Conservation (phyloP, 2,329 filamentous ascomycete species). For the Aspergillus sp. region DNA sequence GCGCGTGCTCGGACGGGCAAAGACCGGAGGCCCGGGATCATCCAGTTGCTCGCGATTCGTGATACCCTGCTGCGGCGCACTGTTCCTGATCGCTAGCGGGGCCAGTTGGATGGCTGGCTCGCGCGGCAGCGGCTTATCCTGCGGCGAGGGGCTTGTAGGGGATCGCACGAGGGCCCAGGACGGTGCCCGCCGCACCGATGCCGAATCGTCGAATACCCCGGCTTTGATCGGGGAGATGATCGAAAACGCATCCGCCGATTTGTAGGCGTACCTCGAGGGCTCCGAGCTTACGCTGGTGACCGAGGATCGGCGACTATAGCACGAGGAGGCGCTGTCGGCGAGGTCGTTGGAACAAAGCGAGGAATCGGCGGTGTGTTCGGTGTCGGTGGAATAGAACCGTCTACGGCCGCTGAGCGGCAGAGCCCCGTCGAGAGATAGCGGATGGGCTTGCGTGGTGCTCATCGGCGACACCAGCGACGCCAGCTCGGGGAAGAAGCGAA, state of each 20-base stretch:
- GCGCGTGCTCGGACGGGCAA: background rate
- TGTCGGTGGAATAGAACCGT: slow-evolving; percentile 1
- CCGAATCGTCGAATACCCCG: slow-evolving; percentile 36
- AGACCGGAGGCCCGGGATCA: background rate
- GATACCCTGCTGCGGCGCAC: background rate
- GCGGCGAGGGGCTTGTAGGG: slow-evolving; percentile 26
- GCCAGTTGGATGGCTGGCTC: slow-evolving; percentile 32
- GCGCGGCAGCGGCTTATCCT: slow-evolving; percentile 42
- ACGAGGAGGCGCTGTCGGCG: slow-evolving; percentile 32
- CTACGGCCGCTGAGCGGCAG: background rate
- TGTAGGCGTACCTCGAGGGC: slow-evolving; percentile 14
- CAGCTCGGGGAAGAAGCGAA: slow-evolving; percentile 32
- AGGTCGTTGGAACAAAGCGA: slow-evolving; percentile 25
- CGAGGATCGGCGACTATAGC: slow-evolving; percentile 36
- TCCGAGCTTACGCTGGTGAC: slow-evolving; percentile 33
- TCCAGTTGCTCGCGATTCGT: no score
- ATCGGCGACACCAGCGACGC: slow-evolving; percentile 25
- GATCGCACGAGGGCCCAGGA: slow-evolving; percentile 17
- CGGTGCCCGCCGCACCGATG: slow-evolving; percentile 11
- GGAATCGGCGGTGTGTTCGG: slow-evolving; percentile 6
- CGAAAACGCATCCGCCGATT: slow-evolving; percentile 23
- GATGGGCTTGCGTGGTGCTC: slow-evolving; percentile 6
- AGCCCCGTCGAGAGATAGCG: background rate
- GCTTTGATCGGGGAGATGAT: slow-evolving; percentile 22
- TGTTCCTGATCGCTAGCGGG: slow-evolving; percentile 27